A percentile compares a stretch with the other conserved stretches of the same genome.
phyloP scores from a whole-genome alignment of 2,329 filamentous ascomycete species.

The Lomentospora prolificans region DNA sequence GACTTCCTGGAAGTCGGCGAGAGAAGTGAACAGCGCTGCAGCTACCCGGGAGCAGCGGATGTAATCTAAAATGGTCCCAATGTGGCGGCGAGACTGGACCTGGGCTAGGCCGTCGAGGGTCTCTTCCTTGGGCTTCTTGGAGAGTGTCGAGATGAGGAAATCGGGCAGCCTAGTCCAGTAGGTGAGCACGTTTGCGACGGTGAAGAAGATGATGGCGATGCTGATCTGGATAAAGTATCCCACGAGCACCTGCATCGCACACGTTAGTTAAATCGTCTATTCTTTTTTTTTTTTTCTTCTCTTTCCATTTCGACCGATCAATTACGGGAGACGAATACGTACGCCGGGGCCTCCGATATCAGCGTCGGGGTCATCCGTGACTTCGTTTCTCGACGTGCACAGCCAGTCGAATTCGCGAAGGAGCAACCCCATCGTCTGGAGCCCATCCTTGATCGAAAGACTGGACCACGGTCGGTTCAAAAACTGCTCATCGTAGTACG shows the following conservation, averaged over 20 bases:
- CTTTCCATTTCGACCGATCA: too few species aligned
- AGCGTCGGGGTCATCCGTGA: neutral
- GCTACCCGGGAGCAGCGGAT: neutral
- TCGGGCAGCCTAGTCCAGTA: neutral
- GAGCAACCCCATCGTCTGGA: neutral
- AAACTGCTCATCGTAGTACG: neutral
- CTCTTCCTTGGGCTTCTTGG: neutral
- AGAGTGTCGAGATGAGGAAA: slow-evolving; percentile 1
- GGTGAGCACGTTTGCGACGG: neutral
- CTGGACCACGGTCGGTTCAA: neutral
- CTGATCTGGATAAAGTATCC: slow-evolving; percentile 1
- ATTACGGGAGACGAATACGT: neutral
- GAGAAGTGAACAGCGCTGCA: slow-evolving; percentile 2
- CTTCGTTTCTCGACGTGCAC: neutral
- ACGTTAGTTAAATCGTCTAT: too few species aligned
- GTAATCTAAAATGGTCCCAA: neutral
- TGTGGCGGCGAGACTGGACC: neutral
- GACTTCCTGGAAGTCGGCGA: slow-evolving; percentile 15
- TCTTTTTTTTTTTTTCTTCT: too few species aligned
- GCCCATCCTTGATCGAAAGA: neutral
- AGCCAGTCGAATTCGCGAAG: neutral
- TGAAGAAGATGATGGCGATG: slow-evolving; percentile 2
- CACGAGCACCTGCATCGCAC: neutral
- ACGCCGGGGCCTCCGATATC: neutral
- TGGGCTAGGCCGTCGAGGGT: neutral